phyloP scores from a whole-genome alignment of 2,329 filamentous ascomycete genomes.

The Calonectria honghensis region DNA sequence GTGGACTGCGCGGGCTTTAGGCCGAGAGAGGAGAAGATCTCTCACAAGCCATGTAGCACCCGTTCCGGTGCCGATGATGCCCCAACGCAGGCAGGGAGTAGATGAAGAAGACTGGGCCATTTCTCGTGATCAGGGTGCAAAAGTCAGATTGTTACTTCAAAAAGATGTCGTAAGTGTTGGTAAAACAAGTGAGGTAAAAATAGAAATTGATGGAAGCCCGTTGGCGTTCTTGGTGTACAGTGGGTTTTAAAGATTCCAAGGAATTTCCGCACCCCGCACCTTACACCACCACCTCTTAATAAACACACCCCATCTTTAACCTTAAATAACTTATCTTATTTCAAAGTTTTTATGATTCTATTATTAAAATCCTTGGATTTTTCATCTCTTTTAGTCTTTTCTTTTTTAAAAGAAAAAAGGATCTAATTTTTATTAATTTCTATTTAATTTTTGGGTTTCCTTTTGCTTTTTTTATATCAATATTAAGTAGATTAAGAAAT shows the following conservation, averaged over 20 bases:
- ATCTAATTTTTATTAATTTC: no score
- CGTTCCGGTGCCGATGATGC: slow-evolving; percentile 35
- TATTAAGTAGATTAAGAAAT: no score
- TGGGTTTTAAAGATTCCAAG: no score
- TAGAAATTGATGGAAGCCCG: not conserved
- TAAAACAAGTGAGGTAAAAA: not conserved
- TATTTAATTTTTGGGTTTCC: no score
- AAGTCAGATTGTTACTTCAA: not conserved
- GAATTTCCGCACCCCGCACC: no score
- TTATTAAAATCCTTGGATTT: no score
- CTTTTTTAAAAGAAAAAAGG: no score
- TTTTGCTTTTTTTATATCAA: no score
- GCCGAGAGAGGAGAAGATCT: slow-evolving; percentile 62
- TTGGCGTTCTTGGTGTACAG: not conserved
- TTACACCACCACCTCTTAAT: not conserved
- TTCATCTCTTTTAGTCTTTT: no score
- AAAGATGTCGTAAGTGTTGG: not conserved
- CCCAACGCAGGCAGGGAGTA: slow-evolving; percentile 27
- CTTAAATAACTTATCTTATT: no score
- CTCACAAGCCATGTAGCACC: slow-evolving; percentile 58
- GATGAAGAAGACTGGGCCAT: no score
- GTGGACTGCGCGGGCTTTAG: slow-evolving; percentile 50
- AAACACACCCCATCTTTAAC: not conserved
- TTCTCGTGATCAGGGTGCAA: not conserved
- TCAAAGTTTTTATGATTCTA: no score